These are phyloP conservation scores for Marvania coccoides DNA, from an alignment of 139 green algal genomes.

Conservation along the genomic window DNA sequence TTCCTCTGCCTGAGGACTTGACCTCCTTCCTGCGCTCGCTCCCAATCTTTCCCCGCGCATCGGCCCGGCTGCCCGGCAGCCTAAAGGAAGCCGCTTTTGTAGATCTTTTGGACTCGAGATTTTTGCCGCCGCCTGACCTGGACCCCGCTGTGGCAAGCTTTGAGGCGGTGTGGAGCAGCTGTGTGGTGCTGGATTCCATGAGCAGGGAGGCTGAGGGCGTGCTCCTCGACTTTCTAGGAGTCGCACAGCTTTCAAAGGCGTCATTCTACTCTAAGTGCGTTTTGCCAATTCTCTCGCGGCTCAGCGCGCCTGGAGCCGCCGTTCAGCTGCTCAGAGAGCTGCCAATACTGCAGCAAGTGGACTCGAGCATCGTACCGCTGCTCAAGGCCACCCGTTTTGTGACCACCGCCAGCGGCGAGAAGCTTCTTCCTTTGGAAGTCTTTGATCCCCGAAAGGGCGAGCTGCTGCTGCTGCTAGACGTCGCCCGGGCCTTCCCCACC, in stretches of 20 bases:
- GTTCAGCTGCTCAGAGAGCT: conserved; percentile 9
- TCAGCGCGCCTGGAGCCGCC: conserved; percentile 3
- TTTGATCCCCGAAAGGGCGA: conserved; percentile 41
- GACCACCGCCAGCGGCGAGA: background rate
- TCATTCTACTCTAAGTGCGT: conserved; percentile 5
- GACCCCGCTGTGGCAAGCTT: background rate
- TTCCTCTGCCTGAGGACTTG: background rate
- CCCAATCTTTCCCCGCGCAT: background rate
- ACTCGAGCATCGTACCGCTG: background rate
- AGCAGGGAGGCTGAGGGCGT: background rate
- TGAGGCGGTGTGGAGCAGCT: background rate
- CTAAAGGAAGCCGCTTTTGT: no score
- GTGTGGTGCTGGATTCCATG: background rate
- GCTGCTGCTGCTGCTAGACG: conserved; percentile 53
- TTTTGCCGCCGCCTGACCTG: background rate
- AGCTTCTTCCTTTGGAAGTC: no score
- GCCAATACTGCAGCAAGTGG: background rate
- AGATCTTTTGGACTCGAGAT: background rate
- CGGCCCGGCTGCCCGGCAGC: no score
- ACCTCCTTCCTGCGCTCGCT: background rate
- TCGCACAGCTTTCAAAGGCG: background rate
- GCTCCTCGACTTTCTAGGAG: background rate
- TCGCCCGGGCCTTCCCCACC: conserved; percentile 37
- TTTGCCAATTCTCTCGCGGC: conserved; percentile 10
- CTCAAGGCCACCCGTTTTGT: background rate